A percentile compares a stretch with the other conserved stretches of the same genome.
Evolutionary conservation across 169 alveolate species (phyloP).

Genomic region (Eimeria praecox): DNA sequence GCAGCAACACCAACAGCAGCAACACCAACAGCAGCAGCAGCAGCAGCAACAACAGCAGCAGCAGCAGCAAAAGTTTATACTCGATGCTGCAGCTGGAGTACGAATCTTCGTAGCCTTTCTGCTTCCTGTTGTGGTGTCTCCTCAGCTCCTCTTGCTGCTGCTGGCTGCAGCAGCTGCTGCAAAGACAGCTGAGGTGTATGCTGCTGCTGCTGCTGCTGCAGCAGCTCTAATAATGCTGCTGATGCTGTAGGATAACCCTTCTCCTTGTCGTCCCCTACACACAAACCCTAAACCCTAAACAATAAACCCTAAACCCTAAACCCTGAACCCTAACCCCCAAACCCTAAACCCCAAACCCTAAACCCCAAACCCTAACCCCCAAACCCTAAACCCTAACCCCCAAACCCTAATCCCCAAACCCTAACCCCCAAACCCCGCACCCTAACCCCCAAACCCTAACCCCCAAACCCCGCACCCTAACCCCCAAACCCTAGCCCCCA

Average conservation of each 20-base stretch:
- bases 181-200: neutral
- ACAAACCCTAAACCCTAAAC: conserved; percentile 7
- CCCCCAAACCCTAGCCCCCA: neutral
- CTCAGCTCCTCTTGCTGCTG: conserved; percentile 1
- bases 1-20: conserved; percentile 2
- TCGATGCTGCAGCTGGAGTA: conserved; percentile 41
- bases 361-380: conserved; percentile 20
- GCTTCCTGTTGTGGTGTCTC: conserved; percentile 22
- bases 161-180: conserved; percentile 53
- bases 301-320: neutral
- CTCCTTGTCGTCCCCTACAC: neutral
- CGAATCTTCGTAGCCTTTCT: neutral
- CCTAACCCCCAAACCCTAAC: neutral
- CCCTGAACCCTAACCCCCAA: neutral
- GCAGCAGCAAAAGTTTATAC: neutral
- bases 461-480: neutral
- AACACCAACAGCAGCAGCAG: conserved; percentile 15
- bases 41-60: neutral
- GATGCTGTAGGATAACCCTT: neutral
- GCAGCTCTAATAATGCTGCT: neutral
- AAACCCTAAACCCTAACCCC: neutral
- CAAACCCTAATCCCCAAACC: neutral
- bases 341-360: neutral
- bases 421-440: no score
- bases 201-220: neutral